Conservation (phyloP, 345 rosid genomes). For the Corchorus capsularis region DNA sequence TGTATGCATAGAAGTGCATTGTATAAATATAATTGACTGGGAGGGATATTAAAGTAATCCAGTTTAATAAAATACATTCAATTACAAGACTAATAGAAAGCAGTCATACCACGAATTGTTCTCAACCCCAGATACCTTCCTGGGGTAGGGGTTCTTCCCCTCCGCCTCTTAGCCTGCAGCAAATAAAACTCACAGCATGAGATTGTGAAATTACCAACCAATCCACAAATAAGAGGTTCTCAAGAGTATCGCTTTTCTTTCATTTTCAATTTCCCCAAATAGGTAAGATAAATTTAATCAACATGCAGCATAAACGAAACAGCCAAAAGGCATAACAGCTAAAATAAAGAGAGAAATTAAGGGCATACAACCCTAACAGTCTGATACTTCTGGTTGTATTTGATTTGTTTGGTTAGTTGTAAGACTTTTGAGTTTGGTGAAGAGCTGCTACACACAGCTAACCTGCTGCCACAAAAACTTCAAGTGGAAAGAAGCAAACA, state of each 20-base stretch:
- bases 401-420: slow-evolving; percentile 74
- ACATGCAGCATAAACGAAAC: slow-evolving; percentile 6
- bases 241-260: background rate
- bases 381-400: slow-evolving; percentile 56
- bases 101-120: slow-evolving; percentile 51
- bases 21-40: background rate
- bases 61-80: background rate
- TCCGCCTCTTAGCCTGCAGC: slow-evolving; percentile 76
- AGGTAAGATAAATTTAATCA: slow-evolving; percentile 10
- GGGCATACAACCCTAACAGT: slow-evolving; percentile 90
- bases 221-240: background rate
- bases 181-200: slow-evolving; percentile 14
- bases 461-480: slow-evolving; percentile 93
- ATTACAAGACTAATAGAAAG: background rate
- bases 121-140: slow-evolving; percentile 88
- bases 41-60: background rate
- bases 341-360: slow-evolving; percentile 61
- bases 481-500: slow-evolving; percentile 79
- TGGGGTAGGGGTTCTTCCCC: slow-evolving; percentile 94
- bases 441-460: slow-evolving; percentile 96
- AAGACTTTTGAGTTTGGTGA: slow-evolving; percentile 65
- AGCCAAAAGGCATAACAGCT: slow-evolving; percentile 26
- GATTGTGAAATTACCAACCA: slow-evolving; percentile 9
- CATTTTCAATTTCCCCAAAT: background rate
- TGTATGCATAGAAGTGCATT: slow-evolving; percentile 21